Conservation (phyloP, 306 rosid species). For the Herpetospermum pedunculosum region DNA sequence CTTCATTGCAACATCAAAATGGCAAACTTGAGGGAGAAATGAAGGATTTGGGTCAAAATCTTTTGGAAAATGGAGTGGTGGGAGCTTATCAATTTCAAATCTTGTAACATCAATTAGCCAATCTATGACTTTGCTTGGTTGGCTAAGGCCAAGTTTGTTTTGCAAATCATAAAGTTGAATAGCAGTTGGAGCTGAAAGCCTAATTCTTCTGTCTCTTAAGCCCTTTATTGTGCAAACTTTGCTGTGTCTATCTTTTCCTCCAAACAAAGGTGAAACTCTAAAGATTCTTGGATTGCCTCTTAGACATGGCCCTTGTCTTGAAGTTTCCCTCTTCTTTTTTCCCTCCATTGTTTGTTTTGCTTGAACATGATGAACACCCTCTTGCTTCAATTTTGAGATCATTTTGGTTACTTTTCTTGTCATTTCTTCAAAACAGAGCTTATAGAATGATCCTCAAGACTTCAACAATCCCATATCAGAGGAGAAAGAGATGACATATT, state of each 20-base stretch:
- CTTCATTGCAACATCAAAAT: not conserved
- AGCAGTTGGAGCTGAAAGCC: slow-evolving; percentile 77
- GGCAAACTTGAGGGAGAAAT: not conserved
- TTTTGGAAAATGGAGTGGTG: slow-evolving; percentile 61
- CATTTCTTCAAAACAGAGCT: not conserved
- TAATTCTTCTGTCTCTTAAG: slow-evolving; percentile 60
- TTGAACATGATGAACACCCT: not conserved
- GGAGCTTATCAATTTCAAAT: slow-evolving; percentile 65
- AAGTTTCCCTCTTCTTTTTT: not conserved
- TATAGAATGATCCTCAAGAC: not conserved
- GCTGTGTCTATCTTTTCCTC: slow-evolving; percentile 87
- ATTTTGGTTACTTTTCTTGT: not conserved
- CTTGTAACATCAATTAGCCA: slow-evolving; percentile 64
- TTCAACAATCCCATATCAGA: not conserved
- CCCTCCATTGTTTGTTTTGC: not conserved
- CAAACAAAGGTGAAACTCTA: slow-evolving; percentile 54
- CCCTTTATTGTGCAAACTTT: slow-evolving; percentile 78
- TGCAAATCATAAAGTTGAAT: slow-evolving; percentile 74
- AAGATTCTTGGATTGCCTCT: slow-evolving; percentile 68
- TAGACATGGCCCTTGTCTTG: slow-evolving; percentile 61
- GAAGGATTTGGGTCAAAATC: slow-evolving; percentile 1
- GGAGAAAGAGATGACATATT: not conserved
- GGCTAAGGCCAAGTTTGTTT: slow-evolving; percentile 55
- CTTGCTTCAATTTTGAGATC: not conserved
- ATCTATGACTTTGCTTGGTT: slow-evolving; percentile 85